Evolutionary conservation across 495 filamentous ascomycete genomes (phyloP).

Genomic region (Diplogelasinospora grovesii): DNA sequence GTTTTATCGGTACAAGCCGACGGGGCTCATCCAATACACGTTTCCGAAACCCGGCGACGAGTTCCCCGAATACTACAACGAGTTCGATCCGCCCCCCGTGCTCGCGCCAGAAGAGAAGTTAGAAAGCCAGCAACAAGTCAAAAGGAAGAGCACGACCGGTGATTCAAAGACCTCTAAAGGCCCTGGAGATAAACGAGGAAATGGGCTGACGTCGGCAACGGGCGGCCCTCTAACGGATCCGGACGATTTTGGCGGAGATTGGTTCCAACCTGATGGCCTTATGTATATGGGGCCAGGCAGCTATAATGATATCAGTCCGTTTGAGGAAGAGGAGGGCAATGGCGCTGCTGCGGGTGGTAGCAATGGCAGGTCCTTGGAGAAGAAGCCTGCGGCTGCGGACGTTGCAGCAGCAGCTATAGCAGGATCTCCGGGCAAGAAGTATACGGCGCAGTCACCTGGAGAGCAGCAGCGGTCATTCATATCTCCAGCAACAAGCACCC

Average conservation of each 20-base stretch:
- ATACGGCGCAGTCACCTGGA: too few species aligned
- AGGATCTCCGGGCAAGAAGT: too few species aligned
- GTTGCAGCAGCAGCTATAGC: too few species aligned
- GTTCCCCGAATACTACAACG: conserved; percentile 39
- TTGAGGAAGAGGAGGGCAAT: conserved; percentile 30
- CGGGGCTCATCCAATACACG: conserved; percentile 39
- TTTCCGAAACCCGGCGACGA: conserved; percentile 45
- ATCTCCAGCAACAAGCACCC: conserved; percentile 16
- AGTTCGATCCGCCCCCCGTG: conserved; percentile 24
- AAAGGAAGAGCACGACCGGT: conserved; percentile 18
- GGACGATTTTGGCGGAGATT: conserved; percentile 22
- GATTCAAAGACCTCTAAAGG: neutral
- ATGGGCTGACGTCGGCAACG: neutral
- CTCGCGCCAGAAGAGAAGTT: conserved; percentile 32
- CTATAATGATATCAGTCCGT: conserved; percentile 30
- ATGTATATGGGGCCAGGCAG: conserved; percentile 35
- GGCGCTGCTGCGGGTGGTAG: too few species aligned
- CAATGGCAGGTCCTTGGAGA: too few species aligned
- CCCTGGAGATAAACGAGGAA: neutral
- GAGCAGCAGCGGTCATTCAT: conserved; percentile 5
- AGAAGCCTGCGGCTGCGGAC: neutral
- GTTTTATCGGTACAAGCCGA: conserved; percentile 41
- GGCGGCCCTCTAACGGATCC: conserved; percentile 10
- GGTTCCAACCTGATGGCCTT: conserved; percentile 36
- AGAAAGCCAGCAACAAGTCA: conserved; percentile 29